Evolutionary conservation across 352 stramenopile species (phyloP).

Genomic region (Globisporangium spiculum): DNA sequence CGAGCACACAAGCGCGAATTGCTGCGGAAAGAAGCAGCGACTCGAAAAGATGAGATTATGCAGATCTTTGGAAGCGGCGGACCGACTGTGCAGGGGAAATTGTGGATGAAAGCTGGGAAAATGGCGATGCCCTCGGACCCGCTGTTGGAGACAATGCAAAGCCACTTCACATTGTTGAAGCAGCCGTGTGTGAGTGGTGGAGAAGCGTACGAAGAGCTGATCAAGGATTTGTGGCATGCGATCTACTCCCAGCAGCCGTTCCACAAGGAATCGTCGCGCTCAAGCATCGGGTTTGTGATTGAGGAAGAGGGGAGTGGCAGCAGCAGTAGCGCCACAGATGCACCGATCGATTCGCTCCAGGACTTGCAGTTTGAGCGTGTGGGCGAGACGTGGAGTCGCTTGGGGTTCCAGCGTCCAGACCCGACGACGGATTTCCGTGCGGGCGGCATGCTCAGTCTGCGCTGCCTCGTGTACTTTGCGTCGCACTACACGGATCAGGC

Average conservation of each 20-base stretch:
- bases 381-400: constrained; percentile 72
- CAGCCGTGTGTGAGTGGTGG: constrained; percentile 67
- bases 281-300: constrained; percentile 21
- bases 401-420: constrained; percentile 83
- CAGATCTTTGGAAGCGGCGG: constrained; percentile 46
- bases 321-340: constrained; percentile 1
- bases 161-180: constrained; percentile 62
- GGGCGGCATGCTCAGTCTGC: constrained; percentile 73
- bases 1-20: constrained; percentile 69
- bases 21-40: constrained; percentile 50
- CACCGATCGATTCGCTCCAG: constrained; percentile 1
- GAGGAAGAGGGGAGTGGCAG: constrained; percentile 8
- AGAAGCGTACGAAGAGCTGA: constrained; percentile 54
- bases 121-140: constrained; percentile 47
- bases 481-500: constrained; percentile 64
- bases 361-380: constrained; percentile 61
- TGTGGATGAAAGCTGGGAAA: constrained; percentile 63
- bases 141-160: constrained; percentile 61
- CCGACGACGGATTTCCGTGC: constrained; percentile 85
- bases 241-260: constrained; percentile 62
- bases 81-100: constrained; percentile 22
- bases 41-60: constrained; percentile 38
- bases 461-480: constrained; percentile 82
- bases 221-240: constrained; percentile 57
- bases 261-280: constrained; percentile 19